Evolutionary conservation across 2,329 filamentous ascomycete genomes (phyloP), one percentile per base, ranked within the genome.

Genomic region (Sphaerulina musiva): DNA sequence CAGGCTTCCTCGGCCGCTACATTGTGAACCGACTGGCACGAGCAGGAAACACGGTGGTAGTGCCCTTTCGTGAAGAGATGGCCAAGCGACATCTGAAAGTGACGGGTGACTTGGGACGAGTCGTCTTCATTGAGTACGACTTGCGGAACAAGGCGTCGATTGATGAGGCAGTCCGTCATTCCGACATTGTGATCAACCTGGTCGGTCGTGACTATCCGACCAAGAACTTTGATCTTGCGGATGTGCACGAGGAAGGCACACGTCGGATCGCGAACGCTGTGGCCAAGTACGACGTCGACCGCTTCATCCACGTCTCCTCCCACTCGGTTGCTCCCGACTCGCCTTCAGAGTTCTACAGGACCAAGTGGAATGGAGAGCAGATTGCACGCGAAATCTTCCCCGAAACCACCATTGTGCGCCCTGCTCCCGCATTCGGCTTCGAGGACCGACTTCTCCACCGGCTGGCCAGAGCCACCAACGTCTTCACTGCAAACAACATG

Each of bases 11-110:
- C 53, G 93, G 93, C 70, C 85, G 93, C 70, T 98, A 98, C 73
- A 95, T 98, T 70, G 93, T 98, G 70, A 95, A 96, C 76, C 83
- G 89, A 72, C 80, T 98, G 70, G 92, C 93, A 65, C 85, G 88
- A 60, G 84, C 90, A 76, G 93, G 93, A 84, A 95, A 89, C 74
- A 95, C 87, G 39, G 93, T 98, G 40, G 83, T 98, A 56, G 74
- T 97, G 56, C 93, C 93, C 47, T 98, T 83, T 79, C 86, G 93
- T 44, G 93, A 98, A 78, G 93, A 97, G 75, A 97, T 96, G 91
- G 79, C 86, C 65, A 97, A 97, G 81, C 86, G 93, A 65, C 92
- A 97, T 76, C 78, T 98, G 69, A 97, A 97, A 77, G 84, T 95
- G 55, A 80, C 89, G n/a, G 93, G 93, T 74, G 93, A 98, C 74